Evolutionary conservation across 495 filamentous ascomycete genomes (phyloP), one percentile per base, ranked within the genome.

Genomic region (Aspergillus heteromorphus): DNA sequence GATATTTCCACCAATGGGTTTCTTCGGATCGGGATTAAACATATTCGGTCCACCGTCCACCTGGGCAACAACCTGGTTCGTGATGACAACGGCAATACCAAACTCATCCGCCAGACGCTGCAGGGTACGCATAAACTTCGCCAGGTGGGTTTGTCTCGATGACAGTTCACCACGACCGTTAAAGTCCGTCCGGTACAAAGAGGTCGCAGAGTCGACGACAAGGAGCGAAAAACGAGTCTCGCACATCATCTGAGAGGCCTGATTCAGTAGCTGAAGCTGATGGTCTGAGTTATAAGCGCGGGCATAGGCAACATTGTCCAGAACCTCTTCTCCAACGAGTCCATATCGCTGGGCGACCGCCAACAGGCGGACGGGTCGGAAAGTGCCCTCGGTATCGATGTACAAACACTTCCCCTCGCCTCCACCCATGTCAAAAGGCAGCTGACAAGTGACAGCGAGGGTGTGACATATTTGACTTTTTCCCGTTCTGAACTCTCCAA

Each of bases 1-100:
- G 66, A 98, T 97, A 68, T 98, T 97, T 57, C 93, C 93, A 49
- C 93, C 93, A 70, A 98, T 97, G 0, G 93, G 93, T 65, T 98
- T 98, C 81, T 98, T 98, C 6, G 93, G 93, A 64, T 98, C 93
- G 0, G 93, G 93, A 59, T 98, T 98, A 76, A 95, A 98, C 93
- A 98, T 98, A 58, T 85, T 90, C 11, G 91, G 90, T 1, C 93
- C 93, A 50, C 95, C 93, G 68, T 98, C 93, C 10, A 98, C 93
- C 68, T 98, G 93, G 27, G 93, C 92, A 30, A 98, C 93, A 25
- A 98, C 93, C 65, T 98, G 93, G 66, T 98, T 98, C 36, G 93
- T 97, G 64, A 98, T 98, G 62, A 98, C 91, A 6, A 98, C 93
- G 0, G 93, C 93, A 67, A 98, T 96, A 50, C 93, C 93, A 62